Evolutionary conservation across 2,329 filamentous ascomycete genomes (phyloP).

Genomic region (Trichoderma breve): DNA sequence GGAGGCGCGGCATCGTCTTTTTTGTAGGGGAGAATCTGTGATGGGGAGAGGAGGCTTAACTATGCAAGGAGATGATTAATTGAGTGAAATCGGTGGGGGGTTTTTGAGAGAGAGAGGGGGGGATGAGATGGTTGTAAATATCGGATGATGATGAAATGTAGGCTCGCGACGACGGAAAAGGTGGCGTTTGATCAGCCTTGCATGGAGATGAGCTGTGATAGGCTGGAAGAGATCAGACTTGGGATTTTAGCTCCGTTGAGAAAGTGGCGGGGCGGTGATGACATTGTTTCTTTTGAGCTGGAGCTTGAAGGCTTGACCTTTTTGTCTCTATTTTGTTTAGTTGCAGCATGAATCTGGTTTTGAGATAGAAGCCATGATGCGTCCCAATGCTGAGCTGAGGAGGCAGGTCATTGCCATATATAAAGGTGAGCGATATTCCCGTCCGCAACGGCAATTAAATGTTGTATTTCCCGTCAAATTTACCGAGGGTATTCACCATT

Average conservation of each 20-base stretch:
- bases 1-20: conserved; percentile 1
- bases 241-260: neutral
- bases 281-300: neutral
- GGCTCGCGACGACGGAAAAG: neutral
- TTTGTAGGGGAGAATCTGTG: too few relatives aligned
- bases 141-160: neutral
- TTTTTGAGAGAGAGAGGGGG: neutral
- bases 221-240: neutral
- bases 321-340: neutral
- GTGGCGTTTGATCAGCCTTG: conserved; percentile 1
- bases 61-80: neutral
- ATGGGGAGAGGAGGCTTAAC: neutral
- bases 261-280: conserved; percentile 3
- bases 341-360: neutral
- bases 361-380: neutral
- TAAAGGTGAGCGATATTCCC: conserved; percentile 65
- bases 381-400: conserved; percentile 58
- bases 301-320: neutral
- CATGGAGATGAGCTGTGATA: conserved; percentile 3
- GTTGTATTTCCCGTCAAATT: neutral
- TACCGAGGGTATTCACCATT: neutral
- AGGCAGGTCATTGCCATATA: conserved; percentile 81
- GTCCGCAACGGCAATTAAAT: neutral
- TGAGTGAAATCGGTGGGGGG: neutral
- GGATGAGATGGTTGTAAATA: neutral